These are phyloP conservation scores for Madurella mycetomatis DNA, from an alignment of 2,329 filamentous ascomycete genomes.

Conservation along the genomic window DNA sequence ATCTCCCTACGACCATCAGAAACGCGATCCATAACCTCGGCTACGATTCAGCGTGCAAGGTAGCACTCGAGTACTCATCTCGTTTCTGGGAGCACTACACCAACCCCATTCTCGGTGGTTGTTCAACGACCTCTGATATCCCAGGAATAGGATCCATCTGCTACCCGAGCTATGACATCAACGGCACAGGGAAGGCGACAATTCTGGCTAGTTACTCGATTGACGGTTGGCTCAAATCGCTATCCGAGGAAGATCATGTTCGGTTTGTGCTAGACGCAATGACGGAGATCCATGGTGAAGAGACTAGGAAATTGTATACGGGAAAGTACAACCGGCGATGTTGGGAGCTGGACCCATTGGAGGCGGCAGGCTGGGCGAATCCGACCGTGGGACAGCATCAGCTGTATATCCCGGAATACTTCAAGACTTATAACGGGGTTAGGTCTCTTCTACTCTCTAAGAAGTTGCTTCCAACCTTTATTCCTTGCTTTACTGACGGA, in stretches of 20 bases:
- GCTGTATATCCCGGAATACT: slow-evolving; percentile 68
- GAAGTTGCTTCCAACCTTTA: background rate
- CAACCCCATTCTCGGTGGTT: slow-evolving; percentile 59
- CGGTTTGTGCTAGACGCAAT: slow-evolving; percentile 61
- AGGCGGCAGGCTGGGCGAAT: slow-evolving; percentile 58
- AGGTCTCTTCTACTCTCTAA: slow-evolving; percentile 16
- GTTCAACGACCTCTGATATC: slow-evolving; percentile 51
- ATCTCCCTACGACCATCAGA: slow-evolving; percentile 38
- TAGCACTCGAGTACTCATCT: slow-evolving; percentile 64
- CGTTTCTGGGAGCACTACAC: slow-evolving; percentile 54
- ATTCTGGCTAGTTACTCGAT: slow-evolving; percentile 56
- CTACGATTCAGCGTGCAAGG: slow-evolving; percentile 48
- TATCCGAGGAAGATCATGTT: slow-evolving; percentile 57
- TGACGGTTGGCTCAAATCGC: slow-evolving; percentile 35
- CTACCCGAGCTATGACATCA: slow-evolving; percentile 64
- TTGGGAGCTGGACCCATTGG: slow-evolving; percentile 59
- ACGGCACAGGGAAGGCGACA: slow-evolving; percentile 57
- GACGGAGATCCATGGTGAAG: slow-evolving; percentile 60
- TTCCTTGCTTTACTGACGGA: background rate
- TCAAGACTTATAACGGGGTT: slow-evolving; percentile 60
- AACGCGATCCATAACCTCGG: slow-evolving; percentile 45
- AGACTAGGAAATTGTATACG: slow-evolving; percentile 59
- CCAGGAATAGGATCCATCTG: slow-evolving; percentile 58
- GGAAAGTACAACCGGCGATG: slow-evolving; percentile 61
- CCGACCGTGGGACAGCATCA: slow-evolving; percentile 63